Base-by-base conservation (phyloP, 805 yeast species). In the Candida suzukii region DNA sequence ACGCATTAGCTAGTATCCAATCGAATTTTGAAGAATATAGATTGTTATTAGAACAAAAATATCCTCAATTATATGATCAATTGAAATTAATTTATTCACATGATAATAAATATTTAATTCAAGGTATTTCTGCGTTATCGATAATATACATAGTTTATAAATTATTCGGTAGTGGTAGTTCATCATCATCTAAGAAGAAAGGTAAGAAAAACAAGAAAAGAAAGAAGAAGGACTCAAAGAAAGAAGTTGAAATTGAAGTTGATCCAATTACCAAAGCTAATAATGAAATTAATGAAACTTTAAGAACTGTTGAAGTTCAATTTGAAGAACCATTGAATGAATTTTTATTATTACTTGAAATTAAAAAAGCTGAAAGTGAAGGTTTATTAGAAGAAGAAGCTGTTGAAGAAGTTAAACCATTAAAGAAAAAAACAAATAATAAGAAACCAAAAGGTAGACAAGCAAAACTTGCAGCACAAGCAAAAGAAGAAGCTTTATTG, bases 191-290 rank as follows among this genome's bases (percentile, higher is more conserved):
- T n/a, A n/a, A n/a, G n/a, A n/a, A n/a, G n/a, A 31, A 31, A 14
- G 21, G 25, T 5, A 10, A 17, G n/a, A 36, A 25, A 38, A 39
- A 27, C 27, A 45, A 42, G 25, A 46, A 46, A 16, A 41, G 40
- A 35, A 38, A 39, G 39, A 43, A 46, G 43, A 47, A 36, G 32
- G 40, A 35, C 38, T 42, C 43, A 38, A 48, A 44, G 43, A 21
- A 40, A 7, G 43, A 42, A 31, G 46, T 38, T n/a, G 39, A 35
- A n/a, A 18, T 33, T 2, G 40, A 38, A 4, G 39, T 39, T 21
- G 53, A 46, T 21, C 59, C 61, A 4, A 41, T 49, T 9, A 43
- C 46, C 22, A 28, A 31, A 14, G 37, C 60, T 5, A 42, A 50
- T 29, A 37, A 41, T 8, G 43, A 46, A 38, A 51, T 56, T 16